Evolutionary conservation across 148 eudicot species (phyloP).

Genomic region (Drosera capensis): DNA sequence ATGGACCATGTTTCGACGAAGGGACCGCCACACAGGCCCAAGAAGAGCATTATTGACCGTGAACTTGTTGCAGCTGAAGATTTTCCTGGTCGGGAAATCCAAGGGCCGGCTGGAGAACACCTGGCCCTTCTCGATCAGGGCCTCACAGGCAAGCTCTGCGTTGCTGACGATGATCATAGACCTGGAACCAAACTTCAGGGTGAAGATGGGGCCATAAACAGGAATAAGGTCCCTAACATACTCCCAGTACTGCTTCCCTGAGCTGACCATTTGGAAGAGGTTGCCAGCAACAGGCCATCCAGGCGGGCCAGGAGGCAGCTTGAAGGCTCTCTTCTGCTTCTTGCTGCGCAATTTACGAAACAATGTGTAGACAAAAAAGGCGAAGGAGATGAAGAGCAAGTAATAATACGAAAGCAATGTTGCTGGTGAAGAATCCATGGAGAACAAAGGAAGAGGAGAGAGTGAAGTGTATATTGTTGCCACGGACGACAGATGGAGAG

Average conservation of each 20-base stretch:
- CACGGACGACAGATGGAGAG: too few relatives aligned
- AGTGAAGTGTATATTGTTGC: too few relatives aligned
- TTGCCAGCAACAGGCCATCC: constrained; percentile 89
- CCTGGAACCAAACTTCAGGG: constrained; percentile 69
- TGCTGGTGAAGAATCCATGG: background rate
- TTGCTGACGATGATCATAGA: constrained; percentile 53
- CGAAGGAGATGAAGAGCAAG: constrained; percentile 30
- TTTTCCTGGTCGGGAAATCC: constrained; percentile 60
- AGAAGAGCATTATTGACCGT: constrained; percentile 70
- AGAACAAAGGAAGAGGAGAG: too few relatives aligned
- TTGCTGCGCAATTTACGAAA: constrained; percentile 10
- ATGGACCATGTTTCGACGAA: constrained; percentile 81
- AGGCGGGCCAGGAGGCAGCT: constrained; percentile 80
- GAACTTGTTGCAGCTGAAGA: constrained; percentile 76
- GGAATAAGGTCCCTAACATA: constrained; percentile 45
- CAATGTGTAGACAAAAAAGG: constrained; percentile 16
- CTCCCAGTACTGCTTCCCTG: constrained; percentile 70
- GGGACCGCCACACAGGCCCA: constrained; percentile 83
- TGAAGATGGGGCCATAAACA: constrained; percentile 67
- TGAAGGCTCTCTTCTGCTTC: constrained; percentile 4
- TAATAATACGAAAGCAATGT: constrained; percentile 25
- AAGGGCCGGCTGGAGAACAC: constrained; percentile 63
- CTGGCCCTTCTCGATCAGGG: constrained; percentile 54
- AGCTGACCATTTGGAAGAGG: constrained; percentile 71
- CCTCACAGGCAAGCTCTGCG: constrained; percentile 52